These are phyloP conservation scores for Haematococcus sp. DNA, from an alignment of 139 green algal genomes.

Conservation along the genomic window DNA sequence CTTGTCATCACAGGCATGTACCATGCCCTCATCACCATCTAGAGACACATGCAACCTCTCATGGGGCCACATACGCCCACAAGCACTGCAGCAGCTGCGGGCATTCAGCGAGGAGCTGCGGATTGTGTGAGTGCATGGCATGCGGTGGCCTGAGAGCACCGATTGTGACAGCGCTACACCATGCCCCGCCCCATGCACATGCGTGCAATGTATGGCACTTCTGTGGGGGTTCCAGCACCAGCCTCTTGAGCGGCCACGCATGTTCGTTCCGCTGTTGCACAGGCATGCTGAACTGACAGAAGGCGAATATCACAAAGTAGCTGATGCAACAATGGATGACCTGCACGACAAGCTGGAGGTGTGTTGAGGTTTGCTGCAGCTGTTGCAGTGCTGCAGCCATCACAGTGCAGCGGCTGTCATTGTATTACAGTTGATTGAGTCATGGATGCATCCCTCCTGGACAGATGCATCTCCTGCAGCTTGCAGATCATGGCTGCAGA, in stretches of 20 bases:
- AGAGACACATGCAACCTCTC: no score
- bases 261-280: neutral
- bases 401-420: no score
- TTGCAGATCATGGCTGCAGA: no score
- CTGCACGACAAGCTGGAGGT: constrained; percentile 69
- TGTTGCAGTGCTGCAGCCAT: neutral
- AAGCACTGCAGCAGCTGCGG: neutral
- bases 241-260: no score
- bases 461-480: no score
- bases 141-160: neutral
- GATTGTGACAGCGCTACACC: neutral
- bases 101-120: neutral
- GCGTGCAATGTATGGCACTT: no score
- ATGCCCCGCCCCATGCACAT: neutral
- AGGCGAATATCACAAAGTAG: constrained; percentile 52
- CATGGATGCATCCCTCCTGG: no score
- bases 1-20: no score
- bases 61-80: no score
- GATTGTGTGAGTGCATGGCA: neutral
- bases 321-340: constrained; percentile 54
- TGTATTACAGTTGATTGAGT: no score
- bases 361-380: neutral
- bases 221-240: no score
- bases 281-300: constrained; percentile 42
- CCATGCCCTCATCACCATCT: no score